Evolutionary conservation across 305 asterid genomes (phyloP).

Genomic region (Rubia peregrina): DNA sequence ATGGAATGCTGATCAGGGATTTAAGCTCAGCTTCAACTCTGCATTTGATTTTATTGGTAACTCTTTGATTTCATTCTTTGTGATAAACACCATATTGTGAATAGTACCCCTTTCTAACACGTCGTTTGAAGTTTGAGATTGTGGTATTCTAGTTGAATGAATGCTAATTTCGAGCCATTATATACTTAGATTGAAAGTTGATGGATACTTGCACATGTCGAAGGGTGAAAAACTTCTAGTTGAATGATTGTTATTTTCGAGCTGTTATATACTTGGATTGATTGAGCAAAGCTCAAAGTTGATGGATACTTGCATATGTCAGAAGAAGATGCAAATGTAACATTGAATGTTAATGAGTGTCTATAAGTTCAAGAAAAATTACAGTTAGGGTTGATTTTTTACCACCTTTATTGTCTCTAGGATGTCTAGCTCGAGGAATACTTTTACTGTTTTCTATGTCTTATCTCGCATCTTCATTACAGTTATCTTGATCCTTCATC

Average conservation of each 20-base stretch:
- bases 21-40: slow-evolving; percentile 18
- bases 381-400: not conserved
- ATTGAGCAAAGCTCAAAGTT: too few relatives aligned
- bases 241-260: not conserved
- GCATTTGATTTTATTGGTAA: slow-evolving; percentile 45
- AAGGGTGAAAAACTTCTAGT: not conserved
- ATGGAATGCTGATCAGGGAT: slow-evolving; percentile 6
- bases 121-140: not conserved
- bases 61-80: slow-evolving; percentile 15
- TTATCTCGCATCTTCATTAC: not conserved
- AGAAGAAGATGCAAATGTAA: not conserved
- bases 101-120: not conserved
- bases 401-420: not conserved
- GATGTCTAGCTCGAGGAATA: not conserved
- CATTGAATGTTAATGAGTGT: not conserved
- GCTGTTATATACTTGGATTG: not conserved
- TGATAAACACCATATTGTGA: slow-evolving; percentile 5
- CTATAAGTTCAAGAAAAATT: not conserved
- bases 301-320: not conserved
- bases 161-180: not conserved
- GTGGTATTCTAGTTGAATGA: not conserved
- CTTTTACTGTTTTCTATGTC: not conserved
- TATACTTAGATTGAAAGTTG: not conserved
- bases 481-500: not conserved
- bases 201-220: not conserved